These are phyloP conservation scores for Jatropha curcas DNA, from an alignment of 345 rosid genomes.

Conservation along the genomic window DNA sequence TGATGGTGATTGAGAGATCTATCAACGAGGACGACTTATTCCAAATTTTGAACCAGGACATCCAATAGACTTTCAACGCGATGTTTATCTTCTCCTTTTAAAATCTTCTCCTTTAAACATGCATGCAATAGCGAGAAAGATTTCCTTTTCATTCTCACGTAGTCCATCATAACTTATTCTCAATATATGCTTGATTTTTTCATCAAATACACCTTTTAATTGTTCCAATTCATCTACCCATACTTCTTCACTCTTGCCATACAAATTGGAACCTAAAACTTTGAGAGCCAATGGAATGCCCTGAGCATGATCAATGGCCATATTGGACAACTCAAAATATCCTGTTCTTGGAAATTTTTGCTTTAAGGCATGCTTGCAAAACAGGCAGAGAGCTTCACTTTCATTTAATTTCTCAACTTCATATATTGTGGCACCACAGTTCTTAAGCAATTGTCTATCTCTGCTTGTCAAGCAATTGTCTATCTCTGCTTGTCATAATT, in stretches of 20 bases:
- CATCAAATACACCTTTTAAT: background rate
- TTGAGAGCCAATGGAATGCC: constrained; percentile 4
- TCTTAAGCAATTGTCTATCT: background rate
- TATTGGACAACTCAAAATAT: background rate
- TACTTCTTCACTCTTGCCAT: background rate
- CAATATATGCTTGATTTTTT: background rate
- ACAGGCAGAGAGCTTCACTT: background rate
- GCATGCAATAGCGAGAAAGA: constrained; percentile 17
- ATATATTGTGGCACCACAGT: background rate
- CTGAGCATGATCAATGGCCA: background rate
- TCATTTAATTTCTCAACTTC: background rate
- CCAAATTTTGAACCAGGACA: background rate
- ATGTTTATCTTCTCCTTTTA: background rate
- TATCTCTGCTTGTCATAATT: background rate
- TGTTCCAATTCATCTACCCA: background rate
- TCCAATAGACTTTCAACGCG: background rate
- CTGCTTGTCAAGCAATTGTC: background rate
- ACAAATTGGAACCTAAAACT: background rate
- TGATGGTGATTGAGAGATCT: background rate
- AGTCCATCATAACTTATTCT: background rate
- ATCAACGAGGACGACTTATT: background rate
- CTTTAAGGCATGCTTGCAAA: background rate
- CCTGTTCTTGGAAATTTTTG: background rate
- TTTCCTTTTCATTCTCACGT: background rate
- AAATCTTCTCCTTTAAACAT: background rate